Evolutionary conservation across 306 rosid genomes (phyloP).

Genomic region (Quercus robur): DNA sequence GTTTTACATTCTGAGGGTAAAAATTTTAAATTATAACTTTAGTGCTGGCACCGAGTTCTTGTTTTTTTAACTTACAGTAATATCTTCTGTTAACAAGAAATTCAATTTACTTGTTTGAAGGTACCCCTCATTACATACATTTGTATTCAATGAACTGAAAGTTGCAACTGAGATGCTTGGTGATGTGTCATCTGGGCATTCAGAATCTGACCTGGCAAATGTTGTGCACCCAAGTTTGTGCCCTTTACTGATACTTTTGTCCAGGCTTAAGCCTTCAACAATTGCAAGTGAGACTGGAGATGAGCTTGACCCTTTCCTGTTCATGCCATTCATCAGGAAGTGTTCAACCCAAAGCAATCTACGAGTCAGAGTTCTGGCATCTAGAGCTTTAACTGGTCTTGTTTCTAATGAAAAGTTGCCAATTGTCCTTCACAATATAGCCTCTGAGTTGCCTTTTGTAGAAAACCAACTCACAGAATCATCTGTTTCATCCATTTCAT

Average conservation of each 20-base stretch:
- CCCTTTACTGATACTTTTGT: conserved; percentile 82
- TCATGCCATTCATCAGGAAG: conserved; percentile 78
- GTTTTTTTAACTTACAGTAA: not conserved
- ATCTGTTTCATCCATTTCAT: conserved; percentile 14
- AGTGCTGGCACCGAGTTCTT: not conserved
- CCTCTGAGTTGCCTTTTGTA: conserved; percentile 60
- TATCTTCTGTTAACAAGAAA: not conserved
- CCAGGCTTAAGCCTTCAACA: conserved; percentile 92
- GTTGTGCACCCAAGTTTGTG: conserved; percentile 94
- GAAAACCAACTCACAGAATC: conserved; percentile 30
- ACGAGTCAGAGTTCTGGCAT: conserved; percentile 89
- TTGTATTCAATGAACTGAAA: conserved; percentile 73
- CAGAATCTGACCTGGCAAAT: conserved; percentile 55
- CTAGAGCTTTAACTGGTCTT: conserved; percentile 80
- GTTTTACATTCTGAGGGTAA: conserved; percentile 1
- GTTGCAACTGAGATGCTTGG: conserved; percentile 73
- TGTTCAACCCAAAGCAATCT: conserved; percentile 90
- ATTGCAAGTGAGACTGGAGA: conserved; percentile 85
- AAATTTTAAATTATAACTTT: not conserved
- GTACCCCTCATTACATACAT: conserved; percentile 88
- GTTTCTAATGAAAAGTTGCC: conserved; percentile 83
- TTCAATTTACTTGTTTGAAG: conserved; percentile 30
- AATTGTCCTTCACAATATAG: conserved; percentile 66
- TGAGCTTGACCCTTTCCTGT: conserved; percentile 80
- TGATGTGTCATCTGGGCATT: conserved; percentile 45